phyloP scores from a whole-genome alignment of 352 stramenopile genomes.

The Phytophthora nicotianae region DNA sequence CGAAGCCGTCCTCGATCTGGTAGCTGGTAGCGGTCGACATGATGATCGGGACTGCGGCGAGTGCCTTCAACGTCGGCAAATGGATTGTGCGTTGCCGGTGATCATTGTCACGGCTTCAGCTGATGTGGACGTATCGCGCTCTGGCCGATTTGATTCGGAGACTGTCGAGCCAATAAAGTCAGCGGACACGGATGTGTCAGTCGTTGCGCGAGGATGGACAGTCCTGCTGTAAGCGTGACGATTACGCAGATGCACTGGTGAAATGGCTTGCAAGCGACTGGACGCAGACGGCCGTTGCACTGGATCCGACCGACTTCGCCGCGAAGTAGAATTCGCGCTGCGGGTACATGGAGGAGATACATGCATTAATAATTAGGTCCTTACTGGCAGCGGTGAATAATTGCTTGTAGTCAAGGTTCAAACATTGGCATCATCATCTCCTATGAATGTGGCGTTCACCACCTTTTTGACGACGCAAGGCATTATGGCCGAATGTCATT shows the following conservation, averaged over 20 bases:
- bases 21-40: constrained; percentile 34
- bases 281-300: too few relatives aligned
- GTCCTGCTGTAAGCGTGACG: constrained; percentile 12
- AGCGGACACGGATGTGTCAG: constrained; percentile 9
- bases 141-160: constrained; percentile 21
- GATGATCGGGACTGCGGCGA: not conserved
- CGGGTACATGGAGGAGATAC: too few relatives aligned
- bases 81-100: constrained; percentile 10
- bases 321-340: too few relatives aligned
- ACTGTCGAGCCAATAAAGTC: constrained; percentile 8
- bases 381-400: too few relatives aligned
- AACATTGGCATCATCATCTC: too few relatives aligned
- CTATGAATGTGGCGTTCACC: too few relatives aligned
- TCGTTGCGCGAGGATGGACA: constrained; percentile 10
- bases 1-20: constrained; percentile 41
- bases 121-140: constrained; percentile 15
- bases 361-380: too few relatives aligned
- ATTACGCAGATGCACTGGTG: constrained; percentile 25
- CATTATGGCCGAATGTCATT: too few relatives aligned
- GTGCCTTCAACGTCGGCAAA: constrained; percentile 10
- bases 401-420: too few relatives aligned
- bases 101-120: constrained; percentile 4
- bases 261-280: constrained; percentile 20
- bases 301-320: too few relatives aligned
- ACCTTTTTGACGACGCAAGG: too few relatives aligned